A percentile compares a stretch with the other conserved stretches of the same genome.
Conservation (phyloP, 2,329 filamentous ascomycete genomes). For the Aureobasidium sp. region DNA sequence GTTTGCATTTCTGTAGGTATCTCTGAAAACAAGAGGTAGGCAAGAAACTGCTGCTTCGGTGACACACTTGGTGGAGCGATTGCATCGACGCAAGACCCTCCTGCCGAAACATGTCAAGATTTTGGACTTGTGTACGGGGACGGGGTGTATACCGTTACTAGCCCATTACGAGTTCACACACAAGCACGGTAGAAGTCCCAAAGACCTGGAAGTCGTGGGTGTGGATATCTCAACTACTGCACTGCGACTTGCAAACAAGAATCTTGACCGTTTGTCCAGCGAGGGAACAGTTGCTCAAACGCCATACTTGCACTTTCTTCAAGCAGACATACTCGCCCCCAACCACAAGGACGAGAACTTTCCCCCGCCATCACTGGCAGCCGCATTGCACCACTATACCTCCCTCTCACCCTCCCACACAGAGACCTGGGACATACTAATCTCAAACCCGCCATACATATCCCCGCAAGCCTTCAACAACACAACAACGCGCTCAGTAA, state of each 20-base stretch:
- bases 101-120: conserved; percentile 42
- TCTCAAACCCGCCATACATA: conserved; percentile 89
- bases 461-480: conserved; percentile 54
- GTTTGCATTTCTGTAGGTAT: background rate
- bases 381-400: background rate
- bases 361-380: background rate
- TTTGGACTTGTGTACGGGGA: conserved; percentile 82
- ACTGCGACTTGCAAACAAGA: conserved; percentile 55
- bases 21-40: conserved; percentile 21
- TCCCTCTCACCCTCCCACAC: background rate
- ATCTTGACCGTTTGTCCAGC: conserved; percentile 31
- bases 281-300: background rate
- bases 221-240: conserved; percentile 64
- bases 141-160: conserved; percentile 78
- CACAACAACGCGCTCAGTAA: conserved; percentile 63
- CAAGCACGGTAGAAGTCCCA: conserved; percentile 10
- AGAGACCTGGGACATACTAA: conserved; percentile 53
- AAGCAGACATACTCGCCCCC: conserved; percentile 26
- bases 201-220: conserved; percentile 48
- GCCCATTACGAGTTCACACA: conserved; percentile 53
- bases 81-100: conserved; percentile 19
- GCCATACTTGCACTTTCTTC: conserved; percentile 20
- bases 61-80: conserved; percentile 24
- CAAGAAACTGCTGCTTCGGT: conserved; percentile 39
- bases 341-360: background rate